These are phyloP conservation scores for Aspergillus cejpii DNA, from an alignment of 2,329 filamentous ascomycete genomes.

Conservation along the genomic window DNA sequence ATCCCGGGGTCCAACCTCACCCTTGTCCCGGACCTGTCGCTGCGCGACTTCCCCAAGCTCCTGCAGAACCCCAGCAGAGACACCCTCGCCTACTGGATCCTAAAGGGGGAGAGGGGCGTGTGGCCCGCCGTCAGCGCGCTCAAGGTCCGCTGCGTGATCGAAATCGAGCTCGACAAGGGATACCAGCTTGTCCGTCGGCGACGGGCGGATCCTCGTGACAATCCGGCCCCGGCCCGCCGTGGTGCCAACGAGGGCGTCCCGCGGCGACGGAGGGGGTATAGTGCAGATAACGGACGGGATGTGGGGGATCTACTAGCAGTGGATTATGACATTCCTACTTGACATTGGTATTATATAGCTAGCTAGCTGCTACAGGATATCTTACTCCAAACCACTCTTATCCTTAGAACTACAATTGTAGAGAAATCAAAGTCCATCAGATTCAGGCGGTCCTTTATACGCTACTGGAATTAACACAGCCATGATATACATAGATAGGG, in stretches of 20 bases:
- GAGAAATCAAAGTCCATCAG: slow-evolving; percentile 22
- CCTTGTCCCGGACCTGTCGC: slow-evolving; percentile 70
- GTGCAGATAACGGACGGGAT: slow-evolving; percentile 17
- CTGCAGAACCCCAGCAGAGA: slow-evolving; percentile 75
- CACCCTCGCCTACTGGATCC: slow-evolving; percentile 76
- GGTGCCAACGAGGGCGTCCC: slow-evolving; percentile 27
- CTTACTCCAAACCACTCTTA: too few species aligned
- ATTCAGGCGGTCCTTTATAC: slow-evolving; percentile 34
- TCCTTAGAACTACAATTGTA: too few species aligned
- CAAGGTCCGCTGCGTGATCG: slow-evolving; percentile 73
- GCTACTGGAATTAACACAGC: slow-evolving; percentile 13
- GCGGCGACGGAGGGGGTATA: slow-evolving; percentile 19
- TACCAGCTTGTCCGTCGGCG: slow-evolving; percentile 67
- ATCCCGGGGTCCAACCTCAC: slow-evolving; percentile 72
- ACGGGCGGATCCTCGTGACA: too few species aligned
- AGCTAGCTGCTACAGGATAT: too few species aligned
- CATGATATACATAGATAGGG: neutral
- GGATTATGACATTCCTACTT: too few species aligned
- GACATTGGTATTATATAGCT: too few species aligned
- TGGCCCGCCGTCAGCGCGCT: slow-evolving; percentile 85
- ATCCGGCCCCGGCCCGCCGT: too few species aligned
- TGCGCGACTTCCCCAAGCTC: slow-evolving; percentile 66
- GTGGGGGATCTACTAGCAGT: slow-evolving; percentile 10
- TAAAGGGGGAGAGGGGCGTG: slow-evolving; percentile 74
- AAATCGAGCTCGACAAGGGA: slow-evolving; percentile 77